Evolutionary conservation across 2,329 filamentous ascomycete species (phyloP), one percentile per base, ranked within the genome.

Genomic region (Zalaria obscura): DNA sequence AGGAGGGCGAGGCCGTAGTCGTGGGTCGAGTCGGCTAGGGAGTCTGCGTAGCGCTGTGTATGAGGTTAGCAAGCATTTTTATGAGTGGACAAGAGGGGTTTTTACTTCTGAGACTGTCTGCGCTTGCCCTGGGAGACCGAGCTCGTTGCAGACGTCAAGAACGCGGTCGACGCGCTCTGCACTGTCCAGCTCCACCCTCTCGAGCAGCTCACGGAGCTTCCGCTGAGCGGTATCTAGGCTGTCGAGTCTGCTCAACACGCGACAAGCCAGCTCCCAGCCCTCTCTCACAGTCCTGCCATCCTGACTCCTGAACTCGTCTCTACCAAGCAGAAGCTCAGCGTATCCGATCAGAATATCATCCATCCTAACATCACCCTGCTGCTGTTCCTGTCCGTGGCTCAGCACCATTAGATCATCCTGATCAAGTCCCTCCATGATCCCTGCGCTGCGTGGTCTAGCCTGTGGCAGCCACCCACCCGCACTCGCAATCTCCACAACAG

Each of bases 241-340:
- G 54, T 93, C 82, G 56, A 96, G 73, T 41, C 89, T 77, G 6
- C 83, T 83, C 36, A 95, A 69, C 7, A 94, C 74, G 45, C 86
- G 77, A 35, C 95, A 78, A 0, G 87, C 83, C 55, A 95, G 65
- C 63, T 95, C 86, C 89, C 89, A 96, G 5, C 89, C 88, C 51
- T 88, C 53, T 11, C 45, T 39, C 5, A 52, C 51, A 18, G 47
- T 50, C 34, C 55, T 57, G 2, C 52, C 55, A 43, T 62, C 52
- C 25, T 43, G 40, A 44, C 50, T 53, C 5, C 43, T 45, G 32
- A 59, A 42, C 37, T 77, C 55, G 25, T 69, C 64, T 41, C 72
- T 64, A 9, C 51, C 43, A 4, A 63, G 55, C 2, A 80, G 69
- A 18, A 89, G 58, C 25, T 78, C 71, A 0, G 89, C 83, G 58